phyloP scores from a whole-genome alignment of 139 green algal genomes.

The Tetratostichococcus sp. region DNA sequence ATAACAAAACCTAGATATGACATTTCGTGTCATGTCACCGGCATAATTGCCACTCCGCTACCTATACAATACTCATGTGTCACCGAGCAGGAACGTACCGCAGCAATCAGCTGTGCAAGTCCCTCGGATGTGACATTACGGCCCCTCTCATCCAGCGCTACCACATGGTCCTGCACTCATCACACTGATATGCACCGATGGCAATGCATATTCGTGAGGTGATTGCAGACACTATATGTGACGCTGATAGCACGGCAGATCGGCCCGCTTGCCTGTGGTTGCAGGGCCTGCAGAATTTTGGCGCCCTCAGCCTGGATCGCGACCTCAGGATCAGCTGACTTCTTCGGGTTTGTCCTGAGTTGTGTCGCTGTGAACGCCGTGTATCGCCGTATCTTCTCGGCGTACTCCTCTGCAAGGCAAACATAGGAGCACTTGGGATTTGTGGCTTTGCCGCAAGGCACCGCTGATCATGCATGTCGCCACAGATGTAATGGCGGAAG shows the following conservation, averaged over 20 bases:
- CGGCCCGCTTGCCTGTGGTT: background rate
- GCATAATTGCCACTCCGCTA: too few relatives aligned
- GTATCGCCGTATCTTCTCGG: constrained; percentile 40
- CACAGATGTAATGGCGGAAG: too few relatives aligned
- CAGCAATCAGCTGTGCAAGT: constrained; percentile 50
- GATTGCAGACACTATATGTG: too few relatives aligned
- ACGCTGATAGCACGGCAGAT: background rate
- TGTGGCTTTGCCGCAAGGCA: too few relatives aligned
- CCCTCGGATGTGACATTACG: constrained; percentile 38
- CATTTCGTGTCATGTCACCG: too few relatives aligned
- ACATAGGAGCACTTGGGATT: too few relatives aligned
- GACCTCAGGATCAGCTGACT: constrained; percentile 26
- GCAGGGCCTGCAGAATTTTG: constrained; percentile 40
- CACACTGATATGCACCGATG: background rate
- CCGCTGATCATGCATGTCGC: too few relatives aligned
- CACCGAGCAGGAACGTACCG: background rate
- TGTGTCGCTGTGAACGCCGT: background rate
- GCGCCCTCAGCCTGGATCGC: constrained; percentile 26
- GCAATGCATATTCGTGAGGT: too few relatives aligned
- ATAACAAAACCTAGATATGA: too few relatives aligned
- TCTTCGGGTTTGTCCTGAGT: constrained; percentile 53
- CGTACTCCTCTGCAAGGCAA: constrained; percentile 28
- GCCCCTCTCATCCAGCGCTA: constrained; percentile 68
- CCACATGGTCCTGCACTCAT: constrained; percentile 29
- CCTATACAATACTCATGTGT: background rate